A percentile compares a stretch with the other conserved stretches of the same genome.
Evolutionary conservation across 2,329 filamentous ascomycete species (phyloP).

Genomic region (Sporothrix dimorphospora): DNA sequence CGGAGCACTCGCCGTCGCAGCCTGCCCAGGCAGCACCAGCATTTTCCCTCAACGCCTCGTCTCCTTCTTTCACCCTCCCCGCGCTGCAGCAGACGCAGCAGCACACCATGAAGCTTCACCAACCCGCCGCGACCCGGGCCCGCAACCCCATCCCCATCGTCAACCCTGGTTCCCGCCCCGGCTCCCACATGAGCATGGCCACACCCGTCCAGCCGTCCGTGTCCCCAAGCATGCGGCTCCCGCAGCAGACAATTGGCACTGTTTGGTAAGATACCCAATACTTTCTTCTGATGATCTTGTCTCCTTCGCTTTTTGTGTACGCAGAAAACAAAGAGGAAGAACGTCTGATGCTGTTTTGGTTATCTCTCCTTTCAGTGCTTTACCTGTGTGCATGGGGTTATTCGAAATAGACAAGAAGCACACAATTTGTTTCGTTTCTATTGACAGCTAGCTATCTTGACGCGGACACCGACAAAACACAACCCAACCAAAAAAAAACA

Average conservation of each 20-base stretch:
- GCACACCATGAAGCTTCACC: slow-evolving; percentile 73
- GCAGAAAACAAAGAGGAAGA: slow-evolving; percentile 18
- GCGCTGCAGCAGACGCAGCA: slow-evolving; percentile 66
- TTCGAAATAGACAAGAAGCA: slow-evolving; percentile 3
- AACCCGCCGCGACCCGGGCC: slow-evolving; percentile 83
- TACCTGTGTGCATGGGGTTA: slow-evolving; percentile 32
- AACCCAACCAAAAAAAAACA: slow-evolving; percentile 9
- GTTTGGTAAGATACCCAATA: slow-evolving; percentile 54
- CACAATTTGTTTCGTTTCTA: slow-evolving; percentile 44
- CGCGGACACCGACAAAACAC: slow-evolving; percentile 47
- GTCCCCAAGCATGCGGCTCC: slow-evolving; percentile 59
- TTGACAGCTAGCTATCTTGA: slow-evolving; percentile 54
- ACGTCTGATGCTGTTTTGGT: slow-evolving; percentile 29
- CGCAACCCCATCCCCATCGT: slow-evolving; percentile 98
- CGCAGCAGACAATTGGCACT: slow-evolving; percentile 56
- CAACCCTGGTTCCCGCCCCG: slow-evolving; percentile 65
- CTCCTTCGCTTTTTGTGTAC: slow-evolving; percentile 39
- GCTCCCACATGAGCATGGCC: slow-evolving; percentile 82
- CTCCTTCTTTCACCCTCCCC: slow-evolving; percentile 67
- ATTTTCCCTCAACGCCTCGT: slow-evolving; percentile 71
- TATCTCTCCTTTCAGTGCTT: slow-evolving; percentile 41
- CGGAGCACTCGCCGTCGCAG: slow-evolving; percentile 86
- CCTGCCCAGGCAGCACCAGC: slow-evolving; percentile 76
- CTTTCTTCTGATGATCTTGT: neutral
- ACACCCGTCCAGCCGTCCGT: slow-evolving; percentile 76